Base-by-base conservation (phyloP, 192 early-diverging fungal species). In the Backusella tarrabulga region DNA sequence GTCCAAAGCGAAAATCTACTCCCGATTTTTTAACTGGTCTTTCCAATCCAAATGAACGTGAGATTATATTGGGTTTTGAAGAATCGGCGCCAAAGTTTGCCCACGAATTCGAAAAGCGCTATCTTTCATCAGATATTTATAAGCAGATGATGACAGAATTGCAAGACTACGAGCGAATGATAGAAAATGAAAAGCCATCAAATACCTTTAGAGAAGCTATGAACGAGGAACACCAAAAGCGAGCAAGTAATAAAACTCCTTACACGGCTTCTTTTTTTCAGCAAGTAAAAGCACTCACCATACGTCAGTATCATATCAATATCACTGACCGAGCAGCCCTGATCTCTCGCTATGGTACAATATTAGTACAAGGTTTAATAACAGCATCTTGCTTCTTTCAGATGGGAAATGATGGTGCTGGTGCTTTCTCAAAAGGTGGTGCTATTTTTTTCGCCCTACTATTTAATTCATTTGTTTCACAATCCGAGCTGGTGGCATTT, bases 341-440 rank as follows among this genome's bases (percentile, higher is more conserved):
- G 5, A 72, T 92, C 44, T 88, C 91, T 69, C 88, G 88, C 42
- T 73, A 83, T 23, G 72, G 54, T 88, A 89, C 79, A 35, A 75
- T 76, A 79, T 80, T 34, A 34, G 78, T 91, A 71, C 91, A 93
- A 81, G 91, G 90, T 38, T 69, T 93, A 38, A 88, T 93, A 78
- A 89, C 91, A 77, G 93, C 91, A 23, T 90, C 90, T 32, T 88
- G 92, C 26, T 94, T 91, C 82, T 88, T 89, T 35, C 68, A 80
- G 34, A 79, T 94, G 56, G 90, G 90, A 1, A 63, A 74, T 41
- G 83, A 78, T 26, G 82, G 85, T 36, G 77, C 76, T 35, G 94
- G 92, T 32, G 91, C 93, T 72, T 94, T 94, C 80, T 88, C 93
- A 32, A 89, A 93, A 54, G 93, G 95, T 54, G 92, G 93, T 77